Percentiles rank a stretch among this genome's conserved stretches.
Conservation (phyloP, 2,329 filamentous ascomycete genomes). For the Zymoseptoria pseudotritici region DNA sequence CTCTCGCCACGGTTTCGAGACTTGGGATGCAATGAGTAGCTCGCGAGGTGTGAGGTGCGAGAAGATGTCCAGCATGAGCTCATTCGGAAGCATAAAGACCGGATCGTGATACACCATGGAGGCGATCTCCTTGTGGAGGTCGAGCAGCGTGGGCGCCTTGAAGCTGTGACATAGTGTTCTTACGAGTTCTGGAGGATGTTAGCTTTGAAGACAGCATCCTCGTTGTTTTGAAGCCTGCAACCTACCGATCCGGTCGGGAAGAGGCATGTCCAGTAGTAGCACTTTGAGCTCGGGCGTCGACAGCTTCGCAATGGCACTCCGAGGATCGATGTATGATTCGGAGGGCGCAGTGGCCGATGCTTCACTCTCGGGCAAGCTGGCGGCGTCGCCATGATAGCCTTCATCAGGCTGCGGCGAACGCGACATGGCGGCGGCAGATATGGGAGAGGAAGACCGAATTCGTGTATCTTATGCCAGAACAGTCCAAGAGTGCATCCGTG, state of each 20-base stretch:
- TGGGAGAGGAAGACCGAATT: not conserved
- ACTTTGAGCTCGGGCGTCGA: not conserved
- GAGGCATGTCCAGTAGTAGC: not conserved
- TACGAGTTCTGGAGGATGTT: not conserved
- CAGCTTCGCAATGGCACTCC: not conserved
- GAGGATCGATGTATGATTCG: not conserved
- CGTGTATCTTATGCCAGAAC: not conserved
- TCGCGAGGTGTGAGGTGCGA: constrained; percentile 76
- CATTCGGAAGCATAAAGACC: constrained; percentile 72
- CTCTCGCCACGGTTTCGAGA: constrained; percentile 74
- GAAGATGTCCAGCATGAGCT: constrained; percentile 85
- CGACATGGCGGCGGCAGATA: constrained; percentile 4
- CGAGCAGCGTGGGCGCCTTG: constrained; percentile 9
- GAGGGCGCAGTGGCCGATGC: not conserved
- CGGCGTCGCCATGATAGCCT: constrained; percentile 70
- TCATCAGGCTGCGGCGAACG: constrained; percentile 54
- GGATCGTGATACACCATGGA: constrained; percentile 78
- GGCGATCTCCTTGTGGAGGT: constrained; percentile 40
- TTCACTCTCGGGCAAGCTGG: constrained; percentile 41
- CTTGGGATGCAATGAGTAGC: constrained; percentile 67
- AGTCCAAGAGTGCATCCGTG: not conserved
- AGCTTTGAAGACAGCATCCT: not conserved
- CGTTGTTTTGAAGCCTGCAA: not conserved
- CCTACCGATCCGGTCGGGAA: not conserved
- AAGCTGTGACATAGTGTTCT: constrained; percentile 11